Evolutionary conservation across 2,329 filamentous ascomycete genomes (phyloP).

Genomic region (Colletotrichum lini): DNA sequence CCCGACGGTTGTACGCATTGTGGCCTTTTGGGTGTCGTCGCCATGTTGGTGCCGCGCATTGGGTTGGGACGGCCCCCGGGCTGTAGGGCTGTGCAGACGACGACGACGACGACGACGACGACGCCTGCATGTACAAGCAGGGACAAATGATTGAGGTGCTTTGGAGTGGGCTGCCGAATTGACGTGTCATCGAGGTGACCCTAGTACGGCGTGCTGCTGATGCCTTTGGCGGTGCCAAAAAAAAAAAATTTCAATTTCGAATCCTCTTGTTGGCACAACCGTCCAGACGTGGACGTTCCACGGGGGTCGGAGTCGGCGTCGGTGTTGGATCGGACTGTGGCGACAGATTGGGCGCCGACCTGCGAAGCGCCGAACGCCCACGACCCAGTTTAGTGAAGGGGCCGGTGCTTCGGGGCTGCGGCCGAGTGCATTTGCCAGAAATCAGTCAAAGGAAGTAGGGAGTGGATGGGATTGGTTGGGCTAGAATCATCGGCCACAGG

Average conservation of each 20-base stretch:
- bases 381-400: not conserved
- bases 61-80: not conserved
- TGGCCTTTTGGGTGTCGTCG: not conserved
- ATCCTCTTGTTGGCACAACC: not conserved
- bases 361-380: constrained; percentile 4
- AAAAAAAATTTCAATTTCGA: no score
- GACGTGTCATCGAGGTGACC: constrained; percentile 6
- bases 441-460: not conserved
- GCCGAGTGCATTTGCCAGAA: not conserved
- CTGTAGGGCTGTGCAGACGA: not conserved
- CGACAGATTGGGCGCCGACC: not conserved
- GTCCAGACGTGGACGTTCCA: no score
- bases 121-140: not conserved
- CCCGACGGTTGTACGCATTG: not conserved
- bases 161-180: not conserved
- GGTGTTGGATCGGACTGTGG: not conserved
- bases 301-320: not conserved
- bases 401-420: not conserved
- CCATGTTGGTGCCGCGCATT: not conserved
- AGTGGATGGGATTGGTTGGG: not conserved
- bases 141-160: not conserved
- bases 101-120: no score
- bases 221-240: not conserved
- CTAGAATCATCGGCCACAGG: not conserved
- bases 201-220: not conserved